Base-by-base conservation (phyloP, 306 rosid genomes). In the Castanea crenata region DNA sequence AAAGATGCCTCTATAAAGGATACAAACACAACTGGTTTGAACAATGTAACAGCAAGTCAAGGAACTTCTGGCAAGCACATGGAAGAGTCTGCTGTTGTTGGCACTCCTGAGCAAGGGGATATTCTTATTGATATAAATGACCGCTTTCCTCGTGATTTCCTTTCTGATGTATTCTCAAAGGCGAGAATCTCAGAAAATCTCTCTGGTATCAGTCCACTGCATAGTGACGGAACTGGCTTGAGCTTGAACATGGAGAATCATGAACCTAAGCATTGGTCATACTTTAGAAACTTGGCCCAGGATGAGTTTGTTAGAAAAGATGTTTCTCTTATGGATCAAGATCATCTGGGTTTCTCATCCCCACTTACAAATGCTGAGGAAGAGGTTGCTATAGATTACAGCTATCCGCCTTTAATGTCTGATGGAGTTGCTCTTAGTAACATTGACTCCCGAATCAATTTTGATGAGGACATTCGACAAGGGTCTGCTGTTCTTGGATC, bases 261-360 rank as follows among this genome's bases (percentile, higher is more conserved):
- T 32, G 97, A 93, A 21, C 97, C 98, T 72, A 86, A 74, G 89
- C 83, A 77, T 76, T 93, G 97, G 98, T 91, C 98, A 4, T 93
- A 93, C 84, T 93, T 93, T 79, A 89, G 84, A 69, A 93, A 91
- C 55, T 79, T 93, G 88, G 98, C 94, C 15, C 91, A 84, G 83
- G 90, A 84, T 65, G 98, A 90, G 81, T 87, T 87, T 49, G 89
- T 76, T 38, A 82, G 84, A 71, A 87, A 81, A 70, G 89, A 87
- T 64, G 83, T 87, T 64, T 93, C 98, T 52, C 94, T 93, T 70
- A 93, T 93, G 80, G 98, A 93, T 69, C 94, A 88, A 83, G 94
- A 93, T 86, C 96, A 90, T 80, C 76, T 78, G 74, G 92, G 83
- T 73, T 93, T 84, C 83, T 79, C 88, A 69, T 79, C 93, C 58